These are phyloP conservation scores for Fusarium nurragi DNA, from an alignment of 2,329 filamentous ascomycete genomes.

Conservation along the genomic window DNA sequence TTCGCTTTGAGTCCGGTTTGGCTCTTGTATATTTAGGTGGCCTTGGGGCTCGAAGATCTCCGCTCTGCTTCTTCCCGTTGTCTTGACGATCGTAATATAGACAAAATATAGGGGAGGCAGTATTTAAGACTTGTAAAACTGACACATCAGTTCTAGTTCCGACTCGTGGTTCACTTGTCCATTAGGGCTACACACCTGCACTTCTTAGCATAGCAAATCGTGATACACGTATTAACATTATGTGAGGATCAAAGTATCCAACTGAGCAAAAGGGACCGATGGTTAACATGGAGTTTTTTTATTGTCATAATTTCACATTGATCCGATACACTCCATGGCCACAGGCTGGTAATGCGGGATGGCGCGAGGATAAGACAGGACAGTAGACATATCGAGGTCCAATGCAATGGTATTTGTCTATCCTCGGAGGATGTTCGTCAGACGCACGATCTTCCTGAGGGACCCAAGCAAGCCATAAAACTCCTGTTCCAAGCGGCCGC, in stretches of 20 bases:
- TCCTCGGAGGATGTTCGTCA: conserved; percentile 55
- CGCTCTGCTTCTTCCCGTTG: conserved; percentile 54
- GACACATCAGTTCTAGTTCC: neutral
- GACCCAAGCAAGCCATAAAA: conserved; percentile 58
- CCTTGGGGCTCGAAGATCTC: conserved; percentile 51
- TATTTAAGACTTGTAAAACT: conserved; percentile 46
- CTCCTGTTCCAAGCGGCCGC: conserved; percentile 58
- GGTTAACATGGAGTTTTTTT: conserved; percentile 26
- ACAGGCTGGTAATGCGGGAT: conserved; percentile 18
- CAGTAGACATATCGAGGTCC: conserved; percentile 43
- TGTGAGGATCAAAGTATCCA: neutral
- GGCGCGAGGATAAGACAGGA: conserved; percentile 23
- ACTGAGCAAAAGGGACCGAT: neutral
- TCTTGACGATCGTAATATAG: conserved; percentile 52
- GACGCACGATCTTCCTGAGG: conserved; percentile 53
- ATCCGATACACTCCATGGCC: conserved; percentile 25
- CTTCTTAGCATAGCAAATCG: neutral
- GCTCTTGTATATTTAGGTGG: conserved; percentile 52
- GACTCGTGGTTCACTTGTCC: neutral
- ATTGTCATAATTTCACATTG: conserved; percentile 34
- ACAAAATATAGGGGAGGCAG: conserved; percentile 44
- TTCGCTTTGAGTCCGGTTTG: conserved; percentile 44
- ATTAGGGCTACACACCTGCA: neutral
- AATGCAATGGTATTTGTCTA: conserved; percentile 57
- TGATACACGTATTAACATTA: neutral